Conservation (phyloP, 2,329 filamentous ascomycete species). For the Talaromyces funiculosus region DNA sequence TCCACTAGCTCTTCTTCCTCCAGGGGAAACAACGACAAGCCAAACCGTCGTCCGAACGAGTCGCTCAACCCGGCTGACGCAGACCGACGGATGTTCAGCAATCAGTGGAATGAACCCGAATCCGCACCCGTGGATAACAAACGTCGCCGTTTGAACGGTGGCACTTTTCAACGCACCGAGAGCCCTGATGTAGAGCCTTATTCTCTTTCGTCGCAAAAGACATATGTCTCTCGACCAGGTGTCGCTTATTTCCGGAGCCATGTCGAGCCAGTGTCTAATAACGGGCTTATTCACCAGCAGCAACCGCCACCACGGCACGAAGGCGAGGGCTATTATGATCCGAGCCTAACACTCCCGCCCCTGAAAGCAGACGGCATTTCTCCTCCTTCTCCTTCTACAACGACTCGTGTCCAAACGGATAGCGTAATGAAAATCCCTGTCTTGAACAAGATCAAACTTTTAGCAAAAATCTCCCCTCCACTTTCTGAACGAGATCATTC, state of each 20-base stretch:
- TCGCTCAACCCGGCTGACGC: constrained; percentile 21
- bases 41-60: constrained; percentile 21
- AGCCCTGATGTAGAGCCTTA: constrained; percentile 36
- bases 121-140: constrained; percentile 54
- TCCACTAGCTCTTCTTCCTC: neutral
- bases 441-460: constrained; percentile 67
- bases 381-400: constrained; percentile 14
- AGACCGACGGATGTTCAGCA: constrained; percentile 21
- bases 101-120: constrained; percentile 27
- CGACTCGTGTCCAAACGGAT: constrained; percentile 49
- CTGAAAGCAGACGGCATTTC: constrained; percentile 40
- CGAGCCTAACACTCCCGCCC: constrained; percentile 50
- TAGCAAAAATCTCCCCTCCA: constrained; percentile 70
- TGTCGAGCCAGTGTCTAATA: constrained; percentile 49
- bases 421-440: constrained; percentile 71
- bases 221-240: constrained; percentile 42
- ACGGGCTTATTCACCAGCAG: constrained; percentile 37
- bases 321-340: constrained; percentile 38
- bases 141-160: constrained; percentile 55
- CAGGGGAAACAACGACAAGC: constrained; percentile 16
- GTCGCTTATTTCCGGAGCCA: constrained; percentile 27
- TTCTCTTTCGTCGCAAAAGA: constrained; percentile 31
- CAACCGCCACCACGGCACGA: constrained; percentile 14
- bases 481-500: constrained; percentile 35
- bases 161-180: constrained; percentile 34